These are phyloP conservation scores for Trichaptum fuscoviolaceum DNA, from an alignment of 768 basidiomycete genomes.

Conservation along the genomic window DNA sequence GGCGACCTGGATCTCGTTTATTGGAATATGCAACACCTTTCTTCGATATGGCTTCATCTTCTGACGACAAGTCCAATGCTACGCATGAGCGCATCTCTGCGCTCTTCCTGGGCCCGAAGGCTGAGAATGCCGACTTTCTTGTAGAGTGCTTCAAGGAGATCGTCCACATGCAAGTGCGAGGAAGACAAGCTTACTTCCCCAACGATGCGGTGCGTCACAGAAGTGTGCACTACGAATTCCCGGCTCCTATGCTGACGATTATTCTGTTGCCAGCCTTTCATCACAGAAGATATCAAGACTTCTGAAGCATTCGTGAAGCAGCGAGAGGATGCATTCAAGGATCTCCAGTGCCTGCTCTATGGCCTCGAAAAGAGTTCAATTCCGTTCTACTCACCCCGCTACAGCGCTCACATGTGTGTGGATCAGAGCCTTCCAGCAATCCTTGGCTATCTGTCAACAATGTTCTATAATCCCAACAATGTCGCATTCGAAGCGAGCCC, in stretches of 20 bases:
- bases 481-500: slow-evolving; percentile 37
- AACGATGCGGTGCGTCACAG: slow-evolving; percentile 27
- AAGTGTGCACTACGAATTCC: background rate
- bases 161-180: slow-evolving; percentile 19
- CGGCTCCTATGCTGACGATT: background rate
- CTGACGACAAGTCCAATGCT: too few species aligned
- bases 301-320: slow-evolving; percentile 16
- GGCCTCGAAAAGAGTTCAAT: slow-evolving; percentile 27
- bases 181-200: slow-evolving; percentile 23
- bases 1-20: too few species aligned
- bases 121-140: slow-evolving; percentile 30
- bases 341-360: slow-evolving; percentile 13
- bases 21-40: too few species aligned
- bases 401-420: slow-evolving; percentile 35
- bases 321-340: slow-evolving; percentile 15
- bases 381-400: slow-evolving; percentile 36
- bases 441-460: slow-evolving; percentile 20
- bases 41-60: too few species aligned
- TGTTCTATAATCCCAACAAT: slow-evolving; percentile 41
- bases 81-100: slow-evolving; percentile 24
- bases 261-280: slow-evolving; percentile 16
- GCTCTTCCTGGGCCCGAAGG: slow-evolving; percentile 36
- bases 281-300: slow-evolving; percentile 14
- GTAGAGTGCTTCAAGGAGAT: slow-evolving; percentile 21
- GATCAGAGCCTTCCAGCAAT: slow-evolving; percentile 20